phyloP scores from a whole-genome alignment of 2,329 filamentous ascomycete species.

The Diaporthe humulicola region DNA sequence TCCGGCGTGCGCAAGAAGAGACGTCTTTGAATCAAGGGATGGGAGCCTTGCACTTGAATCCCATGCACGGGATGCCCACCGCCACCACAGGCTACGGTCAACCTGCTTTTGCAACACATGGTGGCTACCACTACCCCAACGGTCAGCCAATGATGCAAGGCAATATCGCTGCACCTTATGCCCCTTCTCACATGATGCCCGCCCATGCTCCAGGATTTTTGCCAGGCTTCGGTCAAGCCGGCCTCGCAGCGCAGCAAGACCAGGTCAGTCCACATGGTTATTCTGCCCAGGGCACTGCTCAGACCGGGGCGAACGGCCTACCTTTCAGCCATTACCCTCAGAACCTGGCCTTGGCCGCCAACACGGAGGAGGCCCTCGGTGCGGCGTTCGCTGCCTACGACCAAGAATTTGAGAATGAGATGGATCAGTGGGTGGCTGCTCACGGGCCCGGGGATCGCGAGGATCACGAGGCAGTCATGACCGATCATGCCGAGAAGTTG shows the following conservation, averaged over 20 bases:
- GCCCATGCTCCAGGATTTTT: not conserved
- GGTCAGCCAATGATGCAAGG: not conserved
- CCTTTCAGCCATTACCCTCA: slow-evolving; percentile 36
- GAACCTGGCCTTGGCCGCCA: slow-evolving; percentile 38
- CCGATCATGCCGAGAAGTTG: slow-evolving; percentile 28
- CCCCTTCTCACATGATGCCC: slow-evolving; percentile 2
- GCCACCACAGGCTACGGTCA: not conserved
- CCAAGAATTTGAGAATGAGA: slow-evolving; percentile 45
- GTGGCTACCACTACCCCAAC: not conserved
- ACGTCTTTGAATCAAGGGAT: not conserved
- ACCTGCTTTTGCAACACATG: not conserved
- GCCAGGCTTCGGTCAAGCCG: not conserved
- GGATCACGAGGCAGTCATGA: slow-evolving; percentile 41
- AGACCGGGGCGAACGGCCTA: not conserved
- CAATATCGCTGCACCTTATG: not conserved
- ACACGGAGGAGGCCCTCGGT: slow-evolving; percentile 45
- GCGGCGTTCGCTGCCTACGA: slow-evolving; percentile 48
- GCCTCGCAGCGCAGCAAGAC: not conserved
- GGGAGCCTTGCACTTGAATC: slow-evolving; percentile 3
- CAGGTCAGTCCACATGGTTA: not conserved
- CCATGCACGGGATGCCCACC: not conserved
- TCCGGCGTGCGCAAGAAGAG: slow-evolving; percentile 18
- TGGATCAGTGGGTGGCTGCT: slow-evolving; percentile 50
- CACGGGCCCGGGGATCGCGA: slow-evolving; percentile 47
- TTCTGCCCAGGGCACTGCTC: not conserved